phyloP scores from a whole-genome alignment of 345 rosid species.

The Citrus maxima region DNA sequence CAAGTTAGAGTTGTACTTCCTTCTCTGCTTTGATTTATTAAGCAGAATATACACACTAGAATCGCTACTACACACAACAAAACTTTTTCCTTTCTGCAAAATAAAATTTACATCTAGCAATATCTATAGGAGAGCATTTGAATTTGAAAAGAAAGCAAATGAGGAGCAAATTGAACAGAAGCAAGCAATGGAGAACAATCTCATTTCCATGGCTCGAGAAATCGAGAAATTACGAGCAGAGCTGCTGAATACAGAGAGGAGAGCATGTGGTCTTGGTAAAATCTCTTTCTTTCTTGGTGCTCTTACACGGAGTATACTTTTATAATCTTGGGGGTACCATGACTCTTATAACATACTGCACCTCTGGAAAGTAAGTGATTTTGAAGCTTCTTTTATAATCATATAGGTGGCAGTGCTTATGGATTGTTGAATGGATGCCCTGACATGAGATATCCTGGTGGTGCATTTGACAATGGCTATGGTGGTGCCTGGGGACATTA shows the following conservation, averaged over 20 bases:
- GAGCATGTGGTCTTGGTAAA: slow-evolving; percentile 19
- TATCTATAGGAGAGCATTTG: slow-evolving; percentile 22
- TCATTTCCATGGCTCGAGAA: slow-evolving; percentile 28
- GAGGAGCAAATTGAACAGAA: slow-evolving; percentile 21
- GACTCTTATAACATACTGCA: neutral
- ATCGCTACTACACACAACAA: neutral
- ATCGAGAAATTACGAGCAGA: slow-evolving; percentile 24
- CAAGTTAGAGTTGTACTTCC: neutral
- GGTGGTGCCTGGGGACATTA: slow-evolving; percentile 18
- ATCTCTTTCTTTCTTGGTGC: neutral
- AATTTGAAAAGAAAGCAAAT: slow-evolving; percentile 24
- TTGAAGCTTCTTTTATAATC: neutral
- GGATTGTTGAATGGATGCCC: slow-evolving; percentile 19
- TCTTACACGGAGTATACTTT: neutral
- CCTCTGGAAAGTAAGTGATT: neutral
- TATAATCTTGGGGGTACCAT: neutral
- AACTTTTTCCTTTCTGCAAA: neutral
- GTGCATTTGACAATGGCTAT: slow-evolving; percentile 15
- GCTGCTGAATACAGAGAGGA: slow-evolving; percentile 14
- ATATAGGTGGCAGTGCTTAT: slow-evolving; percentile 18
- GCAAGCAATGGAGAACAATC: slow-evolving; percentile 25
- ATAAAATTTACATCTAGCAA: neutral
- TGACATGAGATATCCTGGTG: slow-evolving; percentile 15
- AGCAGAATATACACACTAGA: neutral
- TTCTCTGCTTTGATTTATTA: neutral